Conservation (phyloP, 202 grass and related monocot genomes). For the Dendrocalamus latiflorus region DNA sequence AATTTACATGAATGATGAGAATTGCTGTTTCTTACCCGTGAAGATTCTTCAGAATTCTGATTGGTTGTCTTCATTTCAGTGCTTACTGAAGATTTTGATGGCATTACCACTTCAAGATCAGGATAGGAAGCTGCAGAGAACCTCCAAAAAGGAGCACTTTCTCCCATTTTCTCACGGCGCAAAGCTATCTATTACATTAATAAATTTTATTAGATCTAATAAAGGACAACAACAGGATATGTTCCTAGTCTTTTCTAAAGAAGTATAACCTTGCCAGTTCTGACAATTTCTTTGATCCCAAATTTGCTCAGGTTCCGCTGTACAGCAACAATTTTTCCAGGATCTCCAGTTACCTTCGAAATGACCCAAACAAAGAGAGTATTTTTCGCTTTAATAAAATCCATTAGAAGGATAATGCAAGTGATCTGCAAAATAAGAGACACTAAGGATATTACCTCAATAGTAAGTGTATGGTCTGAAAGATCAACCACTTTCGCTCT, state of each 20-base stretch:
- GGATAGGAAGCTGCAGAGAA: conserved; percentile 64
- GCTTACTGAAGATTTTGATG: too few relatives aligned
- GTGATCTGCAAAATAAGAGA: background rate
- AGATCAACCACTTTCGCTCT: conserved; percentile 71
- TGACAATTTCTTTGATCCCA: conserved; percentile 87
- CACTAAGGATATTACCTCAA: conserved; percentile 40
- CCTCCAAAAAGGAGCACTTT: conserved; percentile 63
- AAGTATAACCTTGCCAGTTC: conserved; percentile 67
- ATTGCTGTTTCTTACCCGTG: too few relatives aligned
- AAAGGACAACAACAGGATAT: conserved; percentile 2
- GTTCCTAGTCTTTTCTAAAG: background rate
- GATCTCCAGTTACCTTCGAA: too few relatives aligned
- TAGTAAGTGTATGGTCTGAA: conserved; percentile 53
- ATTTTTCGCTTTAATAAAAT: too few relatives aligned
- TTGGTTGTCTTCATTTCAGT: too few relatives aligned
- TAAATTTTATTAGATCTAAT: conserved; percentile 13
- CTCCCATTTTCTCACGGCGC: conserved; percentile 65
- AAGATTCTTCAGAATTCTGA: too few relatives aligned
- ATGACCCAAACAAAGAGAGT: too few relatives aligned
- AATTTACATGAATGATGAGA: conserved; percentile 1
- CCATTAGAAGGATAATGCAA: too few relatives aligned
- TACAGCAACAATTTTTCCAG: too few relatives aligned
- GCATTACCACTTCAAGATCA: conserved; percentile 58
- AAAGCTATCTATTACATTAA: conserved; percentile 57
- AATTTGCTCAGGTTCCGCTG: conserved; percentile 83